Percentiles rank a stretch among this genome's conserved stretches.
phyloP scores from a whole-genome alignment of 768 basidiomycete genomes.

The Panellus pusillus region DNA sequence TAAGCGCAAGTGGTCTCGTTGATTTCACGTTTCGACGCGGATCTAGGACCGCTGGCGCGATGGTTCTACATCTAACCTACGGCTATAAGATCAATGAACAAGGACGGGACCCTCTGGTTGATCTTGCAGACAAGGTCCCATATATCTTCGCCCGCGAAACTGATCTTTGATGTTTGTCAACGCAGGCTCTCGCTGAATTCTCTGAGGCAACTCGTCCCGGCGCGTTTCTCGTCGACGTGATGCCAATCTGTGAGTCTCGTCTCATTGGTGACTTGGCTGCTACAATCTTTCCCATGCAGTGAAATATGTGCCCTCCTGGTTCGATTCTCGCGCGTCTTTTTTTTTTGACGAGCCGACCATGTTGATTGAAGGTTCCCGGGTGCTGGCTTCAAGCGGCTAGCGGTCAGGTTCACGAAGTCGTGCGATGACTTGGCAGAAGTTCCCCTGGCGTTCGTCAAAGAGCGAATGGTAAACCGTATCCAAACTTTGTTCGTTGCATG shows the following conservation, averaged over 20 bases:
- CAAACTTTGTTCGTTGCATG: background rate
- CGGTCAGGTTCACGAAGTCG: slow-evolving; percentile 43
- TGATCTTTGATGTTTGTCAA: no score
- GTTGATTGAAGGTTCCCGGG: slow-evolving; percentile 62
- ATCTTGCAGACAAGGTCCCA: slow-evolving; percentile 32
- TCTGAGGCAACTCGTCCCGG: slow-evolving; percentile 42
- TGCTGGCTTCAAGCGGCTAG: slow-evolving; percentile 49
- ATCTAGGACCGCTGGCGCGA: slow-evolving; percentile 41
- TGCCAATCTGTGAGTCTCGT: slow-evolving; percentile 41
- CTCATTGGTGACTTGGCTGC: background rate
- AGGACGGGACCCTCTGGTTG: slow-evolving; percentile 38
- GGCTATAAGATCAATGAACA: slow-evolving; percentile 42
- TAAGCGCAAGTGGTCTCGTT: background rate
- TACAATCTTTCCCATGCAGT: background rate
- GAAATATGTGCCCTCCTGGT: slow-evolving; percentile 11
- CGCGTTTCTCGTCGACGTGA: slow-evolving; percentile 47
- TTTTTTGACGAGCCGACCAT: slow-evolving; percentile 37
- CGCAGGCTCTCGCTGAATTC: slow-evolving; percentile 37
- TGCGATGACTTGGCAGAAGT: slow-evolving; percentile 46
- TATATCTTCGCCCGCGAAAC: no score
- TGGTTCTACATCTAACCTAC: slow-evolving; percentile 45
- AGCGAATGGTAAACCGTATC: slow-evolving; percentile 38
- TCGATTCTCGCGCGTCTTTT: no score
- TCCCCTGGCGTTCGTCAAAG: slow-evolving; percentile 45
- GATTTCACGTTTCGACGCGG: background rate